These are phyloP conservation scores for Stephania cephalantha DNA, from an alignment of 164 flowering plant species.

Conservation along the genomic window DNA sequence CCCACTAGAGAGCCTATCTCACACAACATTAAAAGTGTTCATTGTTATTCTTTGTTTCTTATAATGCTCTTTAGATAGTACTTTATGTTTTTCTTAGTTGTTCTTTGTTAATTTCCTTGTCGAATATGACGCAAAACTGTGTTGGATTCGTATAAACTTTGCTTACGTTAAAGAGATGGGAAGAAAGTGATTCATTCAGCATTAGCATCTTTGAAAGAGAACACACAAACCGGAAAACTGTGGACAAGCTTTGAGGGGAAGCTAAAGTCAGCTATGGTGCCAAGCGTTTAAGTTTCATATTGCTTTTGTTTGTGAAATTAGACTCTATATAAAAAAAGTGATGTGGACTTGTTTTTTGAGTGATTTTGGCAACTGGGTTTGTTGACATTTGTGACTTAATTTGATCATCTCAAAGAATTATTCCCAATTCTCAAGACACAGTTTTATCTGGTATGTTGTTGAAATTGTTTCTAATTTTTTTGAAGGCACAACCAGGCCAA, in stretches of 20 bases:
- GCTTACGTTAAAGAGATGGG: constrained; percentile 2
- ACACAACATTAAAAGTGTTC: neutral
- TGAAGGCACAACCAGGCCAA: too few species aligned
- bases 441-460: too few species aligned
- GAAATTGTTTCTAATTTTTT: too few species aligned
- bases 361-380: too few species aligned
- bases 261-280: neutral
- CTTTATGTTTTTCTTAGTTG: neutral
- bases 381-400: too few species aligned
- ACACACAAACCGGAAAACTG: neutral
- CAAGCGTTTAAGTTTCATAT: neutral
- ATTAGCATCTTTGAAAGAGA: constrained; percentile 2
- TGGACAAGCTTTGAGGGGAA: neutral
- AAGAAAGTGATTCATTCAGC: neutral
- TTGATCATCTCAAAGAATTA: too few species aligned
- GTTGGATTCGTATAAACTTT: neutral
- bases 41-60: neutral
- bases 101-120: neutral
- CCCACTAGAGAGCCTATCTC: too few species aligned
- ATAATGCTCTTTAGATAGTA: neutral
- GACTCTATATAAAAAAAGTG: too few species aligned
- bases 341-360: too few species aligned
- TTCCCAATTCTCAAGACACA: too few species aligned
- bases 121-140: constrained; percentile 1
- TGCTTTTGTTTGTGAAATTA: too few species aligned